These are phyloP conservation scores for Austroboletus eburneus DNA, from an alignment of 768 basidiomycete genomes.

Conservation along the genomic window DNA sequence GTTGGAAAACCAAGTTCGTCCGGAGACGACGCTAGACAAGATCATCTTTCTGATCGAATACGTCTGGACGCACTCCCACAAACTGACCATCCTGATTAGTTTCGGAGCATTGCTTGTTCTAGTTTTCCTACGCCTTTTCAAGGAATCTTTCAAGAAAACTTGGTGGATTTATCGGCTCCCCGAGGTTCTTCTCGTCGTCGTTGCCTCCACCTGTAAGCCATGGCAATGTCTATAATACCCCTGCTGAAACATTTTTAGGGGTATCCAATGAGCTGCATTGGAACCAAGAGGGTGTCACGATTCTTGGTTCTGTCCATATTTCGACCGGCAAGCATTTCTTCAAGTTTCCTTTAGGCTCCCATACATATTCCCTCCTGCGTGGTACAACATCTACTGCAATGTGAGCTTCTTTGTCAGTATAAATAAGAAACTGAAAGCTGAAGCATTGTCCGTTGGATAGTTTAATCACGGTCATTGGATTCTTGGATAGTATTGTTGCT, in stretches of 20 bases:
- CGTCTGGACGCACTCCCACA: constrained; percentile 52
- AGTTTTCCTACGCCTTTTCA: constrained; percentile 55
- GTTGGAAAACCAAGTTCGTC: constrained; percentile 51
- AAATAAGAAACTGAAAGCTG: not conserved
- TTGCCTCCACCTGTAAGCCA: constrained; percentile 71
- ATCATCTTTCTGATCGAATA: constrained; percentile 67
- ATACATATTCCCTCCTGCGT: constrained; percentile 60
- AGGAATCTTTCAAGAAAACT: constrained; percentile 52
- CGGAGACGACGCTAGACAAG: constrained; percentile 73
- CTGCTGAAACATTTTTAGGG: constrained; percentile 38
- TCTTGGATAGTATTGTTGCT: constrained; percentile 91
- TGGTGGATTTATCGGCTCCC: constrained; percentile 80
- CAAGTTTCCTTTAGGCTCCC: constrained; percentile 63
- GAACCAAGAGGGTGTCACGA: constrained; percentile 75
- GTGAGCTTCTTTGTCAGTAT: constrained; percentile 33
- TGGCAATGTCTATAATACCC: not conserved
- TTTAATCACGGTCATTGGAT: constrained; percentile 79
- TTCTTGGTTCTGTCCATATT: constrained; percentile 76
- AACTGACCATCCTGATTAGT: constrained; percentile 68
- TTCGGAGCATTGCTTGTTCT: constrained; percentile 66
- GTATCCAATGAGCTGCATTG: constrained; percentile 66
- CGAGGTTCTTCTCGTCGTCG: constrained; percentile 86
- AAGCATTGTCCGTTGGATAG: constrained; percentile 32
- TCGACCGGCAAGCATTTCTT: constrained; percentile 60
- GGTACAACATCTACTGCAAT: constrained; percentile 83